These are phyloP conservation scores for Epicoccum nigrum DNA, from an alignment of 2,329 filamentous ascomycete species.

Conservation along the genomic window DNA sequence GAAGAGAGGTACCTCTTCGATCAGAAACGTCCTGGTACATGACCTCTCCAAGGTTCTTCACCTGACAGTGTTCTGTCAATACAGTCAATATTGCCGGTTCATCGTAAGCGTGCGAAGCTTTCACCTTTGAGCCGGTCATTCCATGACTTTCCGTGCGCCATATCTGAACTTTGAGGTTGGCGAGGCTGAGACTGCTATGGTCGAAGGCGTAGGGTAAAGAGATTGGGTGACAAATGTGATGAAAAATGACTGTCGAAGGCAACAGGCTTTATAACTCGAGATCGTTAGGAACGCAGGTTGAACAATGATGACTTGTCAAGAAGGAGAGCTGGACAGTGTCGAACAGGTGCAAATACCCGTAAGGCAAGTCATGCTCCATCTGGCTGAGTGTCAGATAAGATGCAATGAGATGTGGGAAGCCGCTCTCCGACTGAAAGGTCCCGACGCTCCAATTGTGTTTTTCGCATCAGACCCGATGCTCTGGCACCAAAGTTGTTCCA, in stretches of 20 bases:
- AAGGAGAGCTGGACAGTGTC: constrained; percentile 13
- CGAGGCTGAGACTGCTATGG: background rate
- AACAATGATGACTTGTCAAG: constrained; percentile 15
- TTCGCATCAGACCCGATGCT: constrained; percentile 21
- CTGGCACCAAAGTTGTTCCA: constrained; percentile 18
- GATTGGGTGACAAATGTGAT: background rate
- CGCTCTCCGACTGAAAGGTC: constrained; percentile 20
- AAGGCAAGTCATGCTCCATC: constrained; percentile 28
- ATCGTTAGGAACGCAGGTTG: constrained; percentile 1
- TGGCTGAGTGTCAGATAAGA: constrained; percentile 17
- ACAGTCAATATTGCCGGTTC: background rate
- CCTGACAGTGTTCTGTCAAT: constrained; percentile 41
- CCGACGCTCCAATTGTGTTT: constrained; percentile 24
- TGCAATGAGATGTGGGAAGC: constrained; percentile 25
- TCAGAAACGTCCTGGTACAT: constrained; percentile 46
- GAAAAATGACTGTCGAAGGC: background rate
- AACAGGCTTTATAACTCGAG: constrained; percentile 8
- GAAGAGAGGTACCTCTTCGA: constrained; percentile 38
- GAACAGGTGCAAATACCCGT: constrained; percentile 25
- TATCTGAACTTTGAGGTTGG: constrained; percentile 11
- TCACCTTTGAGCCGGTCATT: constrained; percentile 39
- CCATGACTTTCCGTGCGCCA: constrained; percentile 31
- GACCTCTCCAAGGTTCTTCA: constrained; percentile 32
- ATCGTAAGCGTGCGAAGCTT: constrained; percentile 2
- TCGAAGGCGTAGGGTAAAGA: background rate